Evolutionary conservation across 1,284 basidiomycete species (phyloP), one percentile per base, ranked within the genome.

Genomic region (Irpex sp.): DNA sequence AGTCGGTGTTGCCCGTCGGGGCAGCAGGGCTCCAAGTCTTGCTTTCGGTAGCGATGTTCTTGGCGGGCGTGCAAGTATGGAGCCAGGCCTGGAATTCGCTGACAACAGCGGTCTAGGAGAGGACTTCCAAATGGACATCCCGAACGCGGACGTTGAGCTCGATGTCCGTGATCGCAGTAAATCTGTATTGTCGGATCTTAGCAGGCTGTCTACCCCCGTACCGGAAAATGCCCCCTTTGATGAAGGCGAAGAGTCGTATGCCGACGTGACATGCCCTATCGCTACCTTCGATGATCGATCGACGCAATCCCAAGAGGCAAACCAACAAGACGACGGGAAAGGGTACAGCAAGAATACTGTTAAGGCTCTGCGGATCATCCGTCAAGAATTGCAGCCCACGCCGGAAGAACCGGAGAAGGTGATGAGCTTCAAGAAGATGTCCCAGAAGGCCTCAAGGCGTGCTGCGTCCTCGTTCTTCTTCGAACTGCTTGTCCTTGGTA

Each of bases 401-500:
- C 69, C 76, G 15, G 80, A 77, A 33, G 79, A 78, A 35, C 79
- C 79, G 51, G 83, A 86, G 49, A 88, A 86, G 74, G 77, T 79
- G 4, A 75, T 94, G 68, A 89, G 86, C 70, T 96, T 95, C 77
- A 82, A 84, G 59, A 79, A 84, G 69, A 85, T 92, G 78, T 83
- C 91, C 1, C 80, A 88, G 69, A 93, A 90, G 84, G 93, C 94
- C 6, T 92, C 93, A 6, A 89, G 94, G 59, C 88, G 94, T 54
- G 97, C 95, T 3, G 95, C 96, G 0, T 88, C 95, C 0, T 89
- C 93, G 1, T 98, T 99, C 83, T 99, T 99, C 83, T 99, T 98
- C 72, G 97, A 99, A 77, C 78, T 98, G 59, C 88, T 99, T 35
- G 94, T 98, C 3, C 86, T 99, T 1, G 91, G 94, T 7, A 98